Conservation (phyloP, 495 filamentous ascomycete species). For the Penicillium pancosmium region DNA sequence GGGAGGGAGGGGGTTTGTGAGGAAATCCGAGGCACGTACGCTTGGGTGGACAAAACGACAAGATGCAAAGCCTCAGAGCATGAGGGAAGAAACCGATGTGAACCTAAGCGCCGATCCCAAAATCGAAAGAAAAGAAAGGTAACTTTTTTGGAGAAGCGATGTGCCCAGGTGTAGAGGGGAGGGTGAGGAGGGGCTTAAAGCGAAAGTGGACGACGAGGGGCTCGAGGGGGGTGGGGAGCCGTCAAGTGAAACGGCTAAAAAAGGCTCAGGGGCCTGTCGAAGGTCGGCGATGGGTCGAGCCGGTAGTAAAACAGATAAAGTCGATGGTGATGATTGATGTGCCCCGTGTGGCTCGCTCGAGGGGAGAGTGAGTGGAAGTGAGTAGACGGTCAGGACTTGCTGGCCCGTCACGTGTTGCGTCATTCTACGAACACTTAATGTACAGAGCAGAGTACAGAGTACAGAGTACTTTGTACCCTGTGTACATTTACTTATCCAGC, state of each 20-base stretch:
- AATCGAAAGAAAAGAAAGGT: constrained; percentile 22
- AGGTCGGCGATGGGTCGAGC: constrained; percentile 5
- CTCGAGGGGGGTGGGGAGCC: constrained; percentile 18
- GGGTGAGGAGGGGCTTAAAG: constrained; percentile 34
- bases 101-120: constrained; percentile 32
- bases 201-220: constrained; percentile 30
- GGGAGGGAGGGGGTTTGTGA: constrained; percentile 22
- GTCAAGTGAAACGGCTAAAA: constrained; percentile 4
- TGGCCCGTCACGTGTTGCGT: constrained; percentile 48
- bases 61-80: constrained; percentile 44
- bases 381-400: constrained; percentile 26
- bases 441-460: not conserved
- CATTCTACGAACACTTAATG: constrained; percentile 19
- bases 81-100: constrained; percentile 33
- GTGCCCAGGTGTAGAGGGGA: constrained; percentile 22
- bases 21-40: constrained; percentile 35
- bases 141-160: constrained; percentile 26
- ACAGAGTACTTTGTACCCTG: not conserved
- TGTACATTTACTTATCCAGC: not conserved
- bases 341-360: constrained; percentile 26
- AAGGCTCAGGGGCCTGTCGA: constrained; percentile 8
- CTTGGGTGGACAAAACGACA: constrained; percentile 43
- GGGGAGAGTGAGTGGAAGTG: constrained; percentile 34
- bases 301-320: constrained; percentile 12
- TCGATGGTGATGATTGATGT: constrained; percentile 28